A percentile compares a stretch with the other conserved stretches of the same genome.
These are phyloP conservation scores for Eucalyptus curtisii DNA, from an alignment of 345 rosid species.

Conservation along the genomic window DNA sequence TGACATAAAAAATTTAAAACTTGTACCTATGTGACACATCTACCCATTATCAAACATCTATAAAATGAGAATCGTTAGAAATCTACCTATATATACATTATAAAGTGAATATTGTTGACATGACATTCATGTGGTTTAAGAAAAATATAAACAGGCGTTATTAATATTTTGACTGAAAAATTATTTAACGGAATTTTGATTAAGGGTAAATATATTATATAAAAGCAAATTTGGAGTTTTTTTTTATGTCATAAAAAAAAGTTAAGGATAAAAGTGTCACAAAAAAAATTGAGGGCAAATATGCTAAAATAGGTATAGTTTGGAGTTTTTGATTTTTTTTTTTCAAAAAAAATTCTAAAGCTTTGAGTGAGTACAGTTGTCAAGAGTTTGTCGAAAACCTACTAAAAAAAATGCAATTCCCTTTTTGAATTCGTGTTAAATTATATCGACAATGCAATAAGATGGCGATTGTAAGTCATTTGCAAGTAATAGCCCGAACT, in stretches of 20 bases:
- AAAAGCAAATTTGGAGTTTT: too few relatives aligned
- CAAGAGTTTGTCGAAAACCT: accelerated
- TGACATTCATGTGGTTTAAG: accelerated
- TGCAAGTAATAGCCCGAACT: background rate
- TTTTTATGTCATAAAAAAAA: too few relatives aligned
- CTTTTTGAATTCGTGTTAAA: background rate
- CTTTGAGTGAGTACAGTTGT: background rate
- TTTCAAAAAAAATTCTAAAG: background rate
- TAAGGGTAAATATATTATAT: background rate
- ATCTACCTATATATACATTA: accelerated
- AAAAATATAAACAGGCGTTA: accelerated
- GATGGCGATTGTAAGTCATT: accelerated
- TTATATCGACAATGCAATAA: background rate
- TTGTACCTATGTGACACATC: accelerated
- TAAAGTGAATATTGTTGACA: accelerated
- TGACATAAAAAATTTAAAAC: too few relatives aligned
- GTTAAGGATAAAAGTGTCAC: too few relatives aligned
- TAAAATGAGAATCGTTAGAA: too few relatives aligned
- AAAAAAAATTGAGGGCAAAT: too few relatives aligned
- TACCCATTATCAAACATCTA: accelerated
- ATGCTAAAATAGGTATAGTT: accelerated
- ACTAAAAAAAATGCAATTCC: background rate
- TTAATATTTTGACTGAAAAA: background rate
- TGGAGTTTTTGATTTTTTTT: background rate
- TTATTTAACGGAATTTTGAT: background rate